Evolutionary conservation across 1,284 basidiomycete species (phyloP), one percentile per base, ranked within the genome.

Genomic region (Ceratobasidium sp.): DNA sequence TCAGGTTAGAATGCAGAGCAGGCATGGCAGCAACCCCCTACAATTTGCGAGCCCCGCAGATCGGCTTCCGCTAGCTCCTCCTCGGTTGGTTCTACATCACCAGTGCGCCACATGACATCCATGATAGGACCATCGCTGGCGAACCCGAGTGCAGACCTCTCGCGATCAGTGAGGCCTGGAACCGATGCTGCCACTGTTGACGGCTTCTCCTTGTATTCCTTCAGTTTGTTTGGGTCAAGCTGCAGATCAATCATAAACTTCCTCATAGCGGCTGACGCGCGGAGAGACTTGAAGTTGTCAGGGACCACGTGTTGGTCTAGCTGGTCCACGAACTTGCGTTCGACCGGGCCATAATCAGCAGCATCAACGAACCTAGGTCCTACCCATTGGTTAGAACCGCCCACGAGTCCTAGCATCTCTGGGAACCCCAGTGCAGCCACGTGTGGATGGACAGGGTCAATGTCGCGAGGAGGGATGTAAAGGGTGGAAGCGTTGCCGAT

Each of bases 121-220:
- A n/a, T n/a, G n/a, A n/a, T n/a, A n/a, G n/a, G n/a, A n/a, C n/a
- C n/a, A n/a, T n/a, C n/a, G n/a, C n/a, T n/a, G n/a, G n/a, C n/a
- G n/a, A n/a, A n/a, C n/a, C n/a, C n/a, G n/a, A 59, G 57, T 27
- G 57, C 57, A 59, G n/a, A 27, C 27, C 14, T 59, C 57, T 59
- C 57, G n/a, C n/a, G n/a, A n/a, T n/a, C 57, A 5, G 57, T 59
- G 18, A 59, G 57, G 30, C 27, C 27, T 3, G 57, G 57, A 6
- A 14, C 27, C 18, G 10, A 12, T 2, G 18, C 27, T 27, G 57
- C 57, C 2, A 59, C 4, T 59, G 57, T 27, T 33, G 18, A n/a
- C 5, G 57, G 57, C 5, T 27, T 14, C 57, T 30, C 5, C 57
- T 59, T 59, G 57, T 27, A 59, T 5, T n/a, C 27, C 27, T 59